Percentiles rank a stretch among this genome's conserved stretches.
These are phyloP conservation scores for Camellia granthamiana DNA, from an alignment of 148 eudicot species.

Conservation along the genomic window DNA sequence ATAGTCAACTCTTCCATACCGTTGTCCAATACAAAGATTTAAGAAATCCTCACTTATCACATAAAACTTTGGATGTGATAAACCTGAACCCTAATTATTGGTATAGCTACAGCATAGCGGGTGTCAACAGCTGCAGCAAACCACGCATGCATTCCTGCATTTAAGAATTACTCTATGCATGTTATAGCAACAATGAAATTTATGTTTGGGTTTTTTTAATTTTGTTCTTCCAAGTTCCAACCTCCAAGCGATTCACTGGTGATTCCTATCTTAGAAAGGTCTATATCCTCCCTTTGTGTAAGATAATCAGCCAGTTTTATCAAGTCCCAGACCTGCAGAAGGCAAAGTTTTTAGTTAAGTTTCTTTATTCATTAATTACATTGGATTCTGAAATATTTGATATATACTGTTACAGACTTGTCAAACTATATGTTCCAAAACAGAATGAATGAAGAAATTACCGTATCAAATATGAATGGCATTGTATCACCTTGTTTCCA, in stretches of 20 bases:
- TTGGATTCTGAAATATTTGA: background rate
- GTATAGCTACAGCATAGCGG: constrained; percentile 84
- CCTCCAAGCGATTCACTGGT: constrained; percentile 99
- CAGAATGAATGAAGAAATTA: constrained; percentile 18
- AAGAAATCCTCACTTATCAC: background rate
- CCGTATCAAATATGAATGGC: constrained; percentile 97
- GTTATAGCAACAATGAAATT: background rate
- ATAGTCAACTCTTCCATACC: background rate
- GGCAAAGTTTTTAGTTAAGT: background rate
- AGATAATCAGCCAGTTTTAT: constrained; percentile 90
- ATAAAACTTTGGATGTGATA: constrained; percentile 5
- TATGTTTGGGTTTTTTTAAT: background rate
- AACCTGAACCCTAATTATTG: constrained; percentile 96
- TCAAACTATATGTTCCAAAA: background rate
- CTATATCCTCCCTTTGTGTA: constrained; percentile 64
- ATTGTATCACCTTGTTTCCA: constrained; percentile 91
- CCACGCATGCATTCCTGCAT: constrained; percentile 98
- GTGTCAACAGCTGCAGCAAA: constrained; percentile 82
- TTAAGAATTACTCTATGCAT: background rate
- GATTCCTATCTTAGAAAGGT: constrained; percentile 75
- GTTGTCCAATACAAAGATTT: background rate
- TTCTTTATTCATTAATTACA: background rate
- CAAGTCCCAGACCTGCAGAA: constrained; percentile 83
- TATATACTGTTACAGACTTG: background rate
- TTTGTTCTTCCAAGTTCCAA: constrained; percentile 21